These are phyloP conservation scores for Nannizziopsis barbatae DNA, from an alignment of 2,329 filamentous ascomycete genomes.

Conservation along the genomic window DNA sequence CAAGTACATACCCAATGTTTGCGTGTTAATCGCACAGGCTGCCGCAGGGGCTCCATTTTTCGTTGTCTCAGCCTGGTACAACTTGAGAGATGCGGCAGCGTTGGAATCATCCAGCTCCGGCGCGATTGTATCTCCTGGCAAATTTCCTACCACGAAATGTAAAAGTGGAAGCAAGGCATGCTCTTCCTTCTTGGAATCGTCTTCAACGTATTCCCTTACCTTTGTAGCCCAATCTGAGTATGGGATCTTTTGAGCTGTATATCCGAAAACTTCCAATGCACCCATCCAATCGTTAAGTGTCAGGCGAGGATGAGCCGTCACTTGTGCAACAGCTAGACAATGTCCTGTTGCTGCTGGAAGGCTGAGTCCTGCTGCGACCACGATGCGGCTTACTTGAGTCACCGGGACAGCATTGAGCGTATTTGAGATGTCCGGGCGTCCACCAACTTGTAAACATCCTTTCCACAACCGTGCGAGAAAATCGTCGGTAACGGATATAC, in stretches of 20 bases:
- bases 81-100: constrained; percentile 37
- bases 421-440: constrained; percentile 67
- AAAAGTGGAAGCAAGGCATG: constrained; percentile 45
- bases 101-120: constrained; percentile 66
- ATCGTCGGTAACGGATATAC: constrained; percentile 64
- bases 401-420: constrained; percentile 85
- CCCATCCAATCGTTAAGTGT: constrained; percentile 68
- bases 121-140: constrained; percentile 59
- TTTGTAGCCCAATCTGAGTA: constrained; percentile 59
- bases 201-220: constrained; percentile 57
- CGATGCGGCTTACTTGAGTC: constrained; percentile 67
- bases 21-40: too few species aligned
- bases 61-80: too few species aligned
- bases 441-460: constrained; percentile 46
- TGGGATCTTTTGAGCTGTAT: constrained; percentile 52
- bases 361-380: constrained; percentile 61
- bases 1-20: too few species aligned
- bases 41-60: too few species aligned
- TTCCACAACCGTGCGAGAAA: constrained; percentile 62
- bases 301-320: constrained; percentile 68
- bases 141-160: constrained; percentile 58
- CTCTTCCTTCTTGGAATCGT: constrained; percentile 20
- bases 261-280: constrained; percentile 61
- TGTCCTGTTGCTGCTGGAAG: constrained; percentile 39
- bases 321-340: constrained; percentile 54